A percentile compares a stretch with the other conserved stretches of the same genome.
phyloP scores from a whole-genome alignment of 345 rosid genomes.

The Cardamine occulta region DNA sequence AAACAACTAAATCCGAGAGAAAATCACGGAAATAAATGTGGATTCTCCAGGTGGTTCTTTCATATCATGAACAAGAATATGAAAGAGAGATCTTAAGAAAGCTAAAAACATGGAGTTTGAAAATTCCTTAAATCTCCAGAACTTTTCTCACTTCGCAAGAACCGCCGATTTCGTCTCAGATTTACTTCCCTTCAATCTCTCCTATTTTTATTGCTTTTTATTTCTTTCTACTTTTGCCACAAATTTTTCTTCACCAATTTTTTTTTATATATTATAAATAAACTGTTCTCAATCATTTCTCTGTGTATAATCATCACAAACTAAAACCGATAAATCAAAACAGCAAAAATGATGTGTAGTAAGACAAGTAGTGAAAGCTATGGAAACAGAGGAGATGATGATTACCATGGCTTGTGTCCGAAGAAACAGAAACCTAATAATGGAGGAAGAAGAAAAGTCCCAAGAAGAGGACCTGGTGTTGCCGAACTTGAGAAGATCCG shows the following conservation, averaged over 20 bases:
- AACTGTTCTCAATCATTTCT: slow-evolving; percentile 15
- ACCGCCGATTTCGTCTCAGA: slow-evolving; percentile 64
- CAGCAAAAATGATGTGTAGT: slow-evolving; percentile 63
- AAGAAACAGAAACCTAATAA: slow-evolving; percentile 51
- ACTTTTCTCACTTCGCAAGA: slow-evolving; percentile 50
- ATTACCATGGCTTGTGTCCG: slow-evolving; percentile 38
- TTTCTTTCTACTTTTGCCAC: slow-evolving; percentile 47
- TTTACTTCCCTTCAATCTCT: slow-evolving; percentile 65
- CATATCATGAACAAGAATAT: slow-evolving; percentile 7
- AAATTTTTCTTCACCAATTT: slow-evolving; percentile 21
- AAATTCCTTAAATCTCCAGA: slow-evolving; percentile 47
- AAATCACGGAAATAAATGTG: slow-evolving; percentile 45
- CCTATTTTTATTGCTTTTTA: slow-evolving; percentile 50
- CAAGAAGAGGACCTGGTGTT: slow-evolving; percentile 80
- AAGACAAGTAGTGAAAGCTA: slow-evolving; percentile 44
- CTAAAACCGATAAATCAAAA: background rate
- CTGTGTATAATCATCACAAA: background rate
- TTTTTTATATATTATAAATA: slow-evolving; percentile 22
- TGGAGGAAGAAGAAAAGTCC: slow-evolving; percentile 45
- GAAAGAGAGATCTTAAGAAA: slow-evolving; percentile 40
- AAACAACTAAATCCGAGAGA: slow-evolving; percentile 22
- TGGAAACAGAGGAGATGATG: slow-evolving; percentile 37
- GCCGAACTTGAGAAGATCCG: slow-evolving; percentile 83
- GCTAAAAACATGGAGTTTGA: slow-evolving; percentile 58
- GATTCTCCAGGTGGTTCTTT: slow-evolving; percentile 38